Evolutionary conservation across 2,329 filamentous ascomycete species (phyloP), one percentile per base, ranked within the genome.

Genomic region (Dactylellina cionopaga): DNA sequence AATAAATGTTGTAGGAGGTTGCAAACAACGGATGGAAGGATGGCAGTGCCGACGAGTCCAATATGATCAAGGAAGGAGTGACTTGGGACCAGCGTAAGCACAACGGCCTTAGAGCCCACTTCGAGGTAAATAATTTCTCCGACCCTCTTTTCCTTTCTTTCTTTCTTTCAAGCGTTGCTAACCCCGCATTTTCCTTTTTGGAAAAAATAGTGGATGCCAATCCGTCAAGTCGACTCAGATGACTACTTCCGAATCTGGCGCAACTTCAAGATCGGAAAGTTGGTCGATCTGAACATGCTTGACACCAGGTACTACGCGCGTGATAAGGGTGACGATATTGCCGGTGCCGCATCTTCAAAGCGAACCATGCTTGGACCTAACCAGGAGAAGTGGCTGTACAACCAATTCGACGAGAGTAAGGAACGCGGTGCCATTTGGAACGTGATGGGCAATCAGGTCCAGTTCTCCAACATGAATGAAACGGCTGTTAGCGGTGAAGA

Each of bases 381-480:
- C 9, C 90, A 92, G 78, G 90, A 92, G 79, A 85, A 86, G 75
- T 92, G 90, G 90, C 89, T 91, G 80, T 90, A 90, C 78, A 83
- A 83, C 46, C 81, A 83, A 41, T 81, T 91, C 5, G 83, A 83
- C 3, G 79, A 84, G 51, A 89, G 87, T 0, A 82, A 85, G n/a
- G 77, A 85, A n/a, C 85, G 89, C n/a, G 87, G 87, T 31, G 88
- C 89, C 0, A 84, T 85, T 1, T 92, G 90, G 90, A 84, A 90
- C 33, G 79, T 92, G 15, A 84, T 92, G 46, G 90, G 89, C 9
- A 90, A 88, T 33, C 90, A 92, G 78, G 86, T 89, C 39, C 81
- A 91, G 58, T 90, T 91, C 80, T 87, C 85, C 11, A 83, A 83
- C 11, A 80, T 88, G 54, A 74, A 74, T 43, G 69, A 74, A 51